phyloP scores from a whole-genome alignment of 1,284 basidiomycete genomes.

The Heterobasidion occidentale region DNA sequence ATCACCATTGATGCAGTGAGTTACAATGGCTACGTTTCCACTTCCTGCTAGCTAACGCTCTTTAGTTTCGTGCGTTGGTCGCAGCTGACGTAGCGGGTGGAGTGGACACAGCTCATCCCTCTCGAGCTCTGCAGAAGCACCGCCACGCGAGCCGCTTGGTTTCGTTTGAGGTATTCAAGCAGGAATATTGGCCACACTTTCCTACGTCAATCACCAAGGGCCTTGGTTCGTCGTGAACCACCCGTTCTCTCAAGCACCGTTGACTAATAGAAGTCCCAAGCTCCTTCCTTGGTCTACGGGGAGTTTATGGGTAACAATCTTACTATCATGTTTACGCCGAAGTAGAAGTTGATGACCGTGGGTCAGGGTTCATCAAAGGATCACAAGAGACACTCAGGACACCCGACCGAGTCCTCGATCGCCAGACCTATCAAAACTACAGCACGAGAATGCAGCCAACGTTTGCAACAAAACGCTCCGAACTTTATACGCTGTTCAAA shows the following conservation, averaged over 20 bases:
- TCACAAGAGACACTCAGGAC: constrained; percentile 39
- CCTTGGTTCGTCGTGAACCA: constrained; percentile 33
- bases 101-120: too few relatives aligned
- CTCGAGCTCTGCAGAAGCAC: too few relatives aligned
- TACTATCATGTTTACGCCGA: not conserved
- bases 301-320: constrained; percentile 51
- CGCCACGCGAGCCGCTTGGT: constrained; percentile 19
- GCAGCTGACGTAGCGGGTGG: not conserved
- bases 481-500: constrained; percentile 49
- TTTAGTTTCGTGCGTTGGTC: constrained; percentile 3
- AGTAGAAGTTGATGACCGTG: not conserved
- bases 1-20: constrained; percentile 55
- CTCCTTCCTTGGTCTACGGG: constrained; percentile 57
- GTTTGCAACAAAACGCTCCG: constrained; percentile 36
- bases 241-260: not conserved
- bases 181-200: constrained; percentile 59
- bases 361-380: constrained; percentile 59
- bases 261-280: constrained; percentile 21
- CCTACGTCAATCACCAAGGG: constrained; percentile 44
- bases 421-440: constrained; percentile 35
- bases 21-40: not conserved
- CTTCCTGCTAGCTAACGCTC: not conserved
- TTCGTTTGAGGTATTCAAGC: constrained; percentile 43
- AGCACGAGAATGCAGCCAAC: constrained; percentile 45
- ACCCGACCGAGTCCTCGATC: constrained; percentile 32